Base-by-base conservation (phyloP, 2,329 filamentous ascomycete genomes). In the Exophiala lecanii-corni region DNA sequence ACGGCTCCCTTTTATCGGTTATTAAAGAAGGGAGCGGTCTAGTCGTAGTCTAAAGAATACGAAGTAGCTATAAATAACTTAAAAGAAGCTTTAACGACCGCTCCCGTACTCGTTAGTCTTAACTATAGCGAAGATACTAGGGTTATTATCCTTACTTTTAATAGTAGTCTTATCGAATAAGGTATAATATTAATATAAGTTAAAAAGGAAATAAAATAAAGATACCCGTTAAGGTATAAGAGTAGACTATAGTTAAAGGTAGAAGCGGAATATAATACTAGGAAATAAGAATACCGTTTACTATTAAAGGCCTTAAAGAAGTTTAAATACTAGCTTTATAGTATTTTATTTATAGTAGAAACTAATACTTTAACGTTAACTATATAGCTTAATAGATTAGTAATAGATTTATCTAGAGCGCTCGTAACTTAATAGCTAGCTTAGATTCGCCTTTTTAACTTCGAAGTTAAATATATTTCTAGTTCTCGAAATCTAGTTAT, bases 391-490 rank as follows among this genome's bases (percentile, higher is more conserved):
- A 26, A 26, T 26, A 26, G 23, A 12, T 26, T 7, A 26, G 12
- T 26, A 26, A 26, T 26, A 7, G 12, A 26, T 26, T 26, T 26
- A 26, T 12, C 23, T 26, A 26, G 23, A 12, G 23, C 23, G 23
- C 23, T 26, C 6, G 23, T 26, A 7, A 26, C 23, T 26, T 33
- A 33, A 17, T 33, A 33, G 30, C 30, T 33, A 33, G 30, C 30
- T 6, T 33, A 33, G 30, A 33, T 33, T 33, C 7, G 30, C 6
- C 30, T 33, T 7, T 33, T 33, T 33, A 33, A 33, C 16, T 33
- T 33, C 15, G 15, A 33, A 15, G 30, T 33, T 33, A 7, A 33
- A 13, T 33, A 33, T 33, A 33, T 33, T 9, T 33, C 30, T 33
- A 33, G 30, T 6, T 6, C 15, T 9, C 7, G 15, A 13, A 33